Evolutionary conservation across 1,284 basidiomycete species (phyloP).

Genomic region (Cutaneotrichosporon sp.): DNA sequence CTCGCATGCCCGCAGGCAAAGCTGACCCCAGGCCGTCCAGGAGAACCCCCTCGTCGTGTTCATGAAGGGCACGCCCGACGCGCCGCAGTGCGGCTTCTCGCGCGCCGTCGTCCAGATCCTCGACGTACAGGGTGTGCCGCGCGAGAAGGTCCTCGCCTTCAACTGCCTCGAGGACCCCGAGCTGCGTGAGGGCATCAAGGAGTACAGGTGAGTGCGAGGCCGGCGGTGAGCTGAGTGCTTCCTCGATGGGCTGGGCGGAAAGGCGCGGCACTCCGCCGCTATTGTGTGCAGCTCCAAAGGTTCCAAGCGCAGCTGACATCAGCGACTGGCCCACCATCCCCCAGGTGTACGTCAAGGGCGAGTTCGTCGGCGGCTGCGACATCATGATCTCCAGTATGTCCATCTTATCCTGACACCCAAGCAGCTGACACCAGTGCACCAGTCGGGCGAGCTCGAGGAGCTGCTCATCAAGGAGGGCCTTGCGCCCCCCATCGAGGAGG

Average conservation of each 20-base stretch:
- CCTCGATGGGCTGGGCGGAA: too few relatives aligned
- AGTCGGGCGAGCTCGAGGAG: conserved; percentile 88
- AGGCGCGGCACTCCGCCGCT: too few relatives aligned
- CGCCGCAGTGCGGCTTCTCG: conserved; percentile 83
- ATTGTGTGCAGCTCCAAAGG: too few relatives aligned
- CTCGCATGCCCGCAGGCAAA: not conserved
- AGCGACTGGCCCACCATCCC: conserved; percentile 99
- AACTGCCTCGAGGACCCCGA: conserved; percentile 88
- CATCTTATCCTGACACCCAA: not conserved
- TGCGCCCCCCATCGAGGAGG: conserved; percentile 55
- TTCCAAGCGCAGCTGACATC: conserved; percentile 31
- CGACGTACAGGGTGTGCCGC: conserved; percentile 78
- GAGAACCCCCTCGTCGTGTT: conserved; percentile 80
- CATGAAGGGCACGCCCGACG: conserved; percentile 84
- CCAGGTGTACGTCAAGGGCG: conserved; percentile 90
- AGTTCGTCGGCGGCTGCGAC: conserved; percentile 96
- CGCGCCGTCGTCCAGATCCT: conserved; percentile 89
- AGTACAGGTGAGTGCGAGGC: conserved; percentile 93
- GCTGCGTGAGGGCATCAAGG: conserved; percentile 73
- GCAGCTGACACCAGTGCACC: conserved; percentile 75
- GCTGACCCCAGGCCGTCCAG: conserved; percentile 60
- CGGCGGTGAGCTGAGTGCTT: too few relatives aligned
- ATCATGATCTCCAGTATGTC: conserved; percentile 86
- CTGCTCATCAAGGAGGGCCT: conserved; percentile 74
- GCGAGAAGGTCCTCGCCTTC: conserved; percentile 79